phyloP scores from a whole-genome alignment of 225 moss, liverwort and hornwort genomes.

The Marchantia polymorpha region DNA sequence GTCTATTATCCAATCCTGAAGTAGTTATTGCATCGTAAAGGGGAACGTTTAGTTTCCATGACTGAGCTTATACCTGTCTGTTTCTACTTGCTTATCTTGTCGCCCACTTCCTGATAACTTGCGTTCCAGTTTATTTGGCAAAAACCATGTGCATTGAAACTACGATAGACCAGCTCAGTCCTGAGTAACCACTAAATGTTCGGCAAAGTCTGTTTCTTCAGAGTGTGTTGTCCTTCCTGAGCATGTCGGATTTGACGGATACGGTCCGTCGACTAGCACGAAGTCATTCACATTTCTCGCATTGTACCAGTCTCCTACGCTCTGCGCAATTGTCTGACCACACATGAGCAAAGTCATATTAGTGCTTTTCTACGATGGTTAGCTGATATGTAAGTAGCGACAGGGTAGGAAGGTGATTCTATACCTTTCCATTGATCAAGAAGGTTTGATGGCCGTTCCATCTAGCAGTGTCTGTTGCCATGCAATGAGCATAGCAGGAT shows the following conservation, averaged over 20 bases:
- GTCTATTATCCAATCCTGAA: neutral
- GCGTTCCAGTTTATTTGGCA: neutral
- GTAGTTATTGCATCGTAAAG: neutral
- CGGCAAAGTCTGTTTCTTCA: conserved; percentile 3
- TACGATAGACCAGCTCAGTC: neutral
- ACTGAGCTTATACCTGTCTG: neutral
- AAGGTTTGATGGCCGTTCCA: conserved; percentile 5
- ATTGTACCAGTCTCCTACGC: conserved; percentile 18
- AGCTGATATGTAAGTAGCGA: too few species aligned
- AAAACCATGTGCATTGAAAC: too few species aligned
- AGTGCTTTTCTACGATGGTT: too few species aligned
- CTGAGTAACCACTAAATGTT: neutral
- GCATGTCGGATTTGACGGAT: conserved; percentile 19
- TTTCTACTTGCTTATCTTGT: neutral
- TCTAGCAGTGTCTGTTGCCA: neutral
- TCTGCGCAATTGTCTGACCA: conserved; percentile 17
- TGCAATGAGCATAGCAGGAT: conserved; percentile 24
- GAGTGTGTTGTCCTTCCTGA: neutral
- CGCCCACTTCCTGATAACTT: neutral
- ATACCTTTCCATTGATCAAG: conserved; percentile 7
- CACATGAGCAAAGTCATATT: neutral
- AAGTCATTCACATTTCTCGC: neutral
- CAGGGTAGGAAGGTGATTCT: neutral
- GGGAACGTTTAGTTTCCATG: neutral
- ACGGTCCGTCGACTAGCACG: conserved; percentile 5